phyloP scores from a whole-genome alignment of 164 flowering plant species.

The Vitis rotundifolia region DNA sequence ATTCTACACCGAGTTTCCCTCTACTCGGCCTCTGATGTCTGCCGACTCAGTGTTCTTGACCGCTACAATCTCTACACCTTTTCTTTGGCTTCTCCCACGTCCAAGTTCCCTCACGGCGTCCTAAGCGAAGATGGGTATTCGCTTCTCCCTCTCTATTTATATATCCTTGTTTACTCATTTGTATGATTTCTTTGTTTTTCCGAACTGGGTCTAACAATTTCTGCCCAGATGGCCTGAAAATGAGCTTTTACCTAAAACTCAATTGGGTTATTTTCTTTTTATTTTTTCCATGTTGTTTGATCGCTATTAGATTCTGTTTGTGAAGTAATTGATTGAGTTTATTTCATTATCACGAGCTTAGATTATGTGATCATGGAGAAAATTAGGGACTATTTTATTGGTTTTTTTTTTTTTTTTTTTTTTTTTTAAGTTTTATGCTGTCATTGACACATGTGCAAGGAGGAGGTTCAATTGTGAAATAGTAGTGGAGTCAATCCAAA shows the following conservation, averaged over 20 bases:
- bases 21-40: slow-evolving; percentile 31
- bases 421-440: too few relatives aligned
- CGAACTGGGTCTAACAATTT: background rate
- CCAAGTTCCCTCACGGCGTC: slow-evolving; percentile 72
- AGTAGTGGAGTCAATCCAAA: too few relatives aligned
- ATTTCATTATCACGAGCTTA: too few relatives aligned
- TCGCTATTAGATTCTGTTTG: too few relatives aligned
- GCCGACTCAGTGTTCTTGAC: slow-evolving; percentile 54
- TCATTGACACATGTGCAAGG: too few relatives aligned
- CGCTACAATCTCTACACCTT: slow-evolving; percentile 59
- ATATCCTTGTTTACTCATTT: background rate
- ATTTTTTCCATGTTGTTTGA: background rate
- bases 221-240: background rate
- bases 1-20: slow-evolving; percentile 28
- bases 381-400: too few relatives aligned
- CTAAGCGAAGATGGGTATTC: slow-evolving; percentile 95
- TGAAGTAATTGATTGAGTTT: too few relatives aligned
- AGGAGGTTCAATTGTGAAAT: too few relatives aligned
- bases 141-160: slow-evolving; percentile 7
- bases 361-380: too few relatives aligned
- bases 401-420: too few relatives aligned
- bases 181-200: background rate
- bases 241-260: too few relatives aligned
- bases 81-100: slow-evolving; percentile 60
- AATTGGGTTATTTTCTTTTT: background rate